phyloP scores from a whole-genome alignment of 2,329 filamentous ascomycete genomes.

The Falciphora oryzae region DNA sequence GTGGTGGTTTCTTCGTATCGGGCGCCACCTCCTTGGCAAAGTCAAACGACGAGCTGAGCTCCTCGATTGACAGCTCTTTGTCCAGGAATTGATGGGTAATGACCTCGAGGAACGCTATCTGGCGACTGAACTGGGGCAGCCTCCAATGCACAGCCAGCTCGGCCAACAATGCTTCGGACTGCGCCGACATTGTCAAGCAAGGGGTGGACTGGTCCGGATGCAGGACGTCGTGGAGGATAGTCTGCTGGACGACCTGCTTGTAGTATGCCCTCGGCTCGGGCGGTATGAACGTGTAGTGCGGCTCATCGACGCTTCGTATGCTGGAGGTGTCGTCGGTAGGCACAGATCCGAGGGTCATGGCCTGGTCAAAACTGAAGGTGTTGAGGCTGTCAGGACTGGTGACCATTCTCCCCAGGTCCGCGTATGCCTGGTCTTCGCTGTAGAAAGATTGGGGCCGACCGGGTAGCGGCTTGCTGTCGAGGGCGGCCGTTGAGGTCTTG shows the following conservation, averaged over 20 bases:
- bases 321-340: conserved; percentile 51
- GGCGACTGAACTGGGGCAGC: conserved; percentile 73
- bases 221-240: conserved; percentile 54
- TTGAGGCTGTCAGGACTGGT: conserved; percentile 36
- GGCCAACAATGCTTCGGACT: conserved; percentile 74
- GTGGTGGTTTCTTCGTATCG: conserved; percentile 58
- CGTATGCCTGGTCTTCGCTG: conserved; percentile 44
- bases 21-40: conserved; percentile 62
- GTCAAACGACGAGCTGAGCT: conserved; percentile 77
- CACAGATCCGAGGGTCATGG: conserved; percentile 61
- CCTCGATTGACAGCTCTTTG: conserved; percentile 73
- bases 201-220: conserved; percentile 36
- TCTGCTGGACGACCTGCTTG: conserved; percentile 73
- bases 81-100: conserved; percentile 79
- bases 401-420: conserved; percentile 47
- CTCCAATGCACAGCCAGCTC: conserved; percentile 88
- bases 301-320: conserved; percentile 51
- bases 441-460: conserved; percentile 41
- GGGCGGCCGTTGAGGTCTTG: conserved; percentile 60
- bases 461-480: conserved; percentile 53
- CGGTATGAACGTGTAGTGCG: conserved; percentile 84
- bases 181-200: conserved; percentile 58
- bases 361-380: conserved; percentile 53
- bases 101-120: conserved; percentile 79
- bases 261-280: conserved; percentile 77